Base-by-base conservation (phyloP, 2,329 filamentous ascomycete genomes). In the Pseudopyricularia javanii region DNA sequence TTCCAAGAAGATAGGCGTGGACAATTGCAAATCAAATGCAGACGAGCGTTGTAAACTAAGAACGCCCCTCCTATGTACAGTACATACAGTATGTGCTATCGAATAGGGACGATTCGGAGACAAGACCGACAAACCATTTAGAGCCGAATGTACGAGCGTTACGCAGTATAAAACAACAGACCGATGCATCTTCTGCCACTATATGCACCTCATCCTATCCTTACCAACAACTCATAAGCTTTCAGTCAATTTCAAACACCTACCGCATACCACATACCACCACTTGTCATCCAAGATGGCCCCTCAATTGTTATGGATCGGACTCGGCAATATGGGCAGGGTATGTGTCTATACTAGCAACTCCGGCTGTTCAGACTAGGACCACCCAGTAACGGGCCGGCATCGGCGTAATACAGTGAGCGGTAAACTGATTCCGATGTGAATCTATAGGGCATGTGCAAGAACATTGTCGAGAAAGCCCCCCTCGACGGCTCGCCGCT, bases 281-380 rank as follows among this genome's bases (percentile, higher is more conserved):
- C 22, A n/a, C 34, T 33, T 33, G 11, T 24, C 49, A 50, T 14
- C 3, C 49, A 66, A 56, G 7, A 81, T 82, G 79, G 70, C 77
- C 45, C 73, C 75, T 54, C 80, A 78, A 67, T 62, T 93, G 51
- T 75, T 88, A 60, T 94, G 83, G 81, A 81, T 94, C 53, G 89
- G 90, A 54, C 76, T 95, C 50, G 89, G 89, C 51, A 94, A 94
- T 66, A 95, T 95, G 82, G 90, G 88, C 59, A 78, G 83, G 63
- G 86, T 86, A 71, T 71, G 79, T 68, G 8, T 24, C 9, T 37
- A 3, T 28, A 2, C 14, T 28, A 24, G 14, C 9, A n/a, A 24
- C 20, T 26, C 22, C 15, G 22, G 17, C 17, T 5, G 5, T 17
- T 20, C 20, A 26, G 17, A 11, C 2, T 24, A 12, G 17, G 22